Evolutionary conservation across 2,329 filamentous ascomycete genomes (phyloP).

Genomic region (Colletotrichum acutatum): DNA sequence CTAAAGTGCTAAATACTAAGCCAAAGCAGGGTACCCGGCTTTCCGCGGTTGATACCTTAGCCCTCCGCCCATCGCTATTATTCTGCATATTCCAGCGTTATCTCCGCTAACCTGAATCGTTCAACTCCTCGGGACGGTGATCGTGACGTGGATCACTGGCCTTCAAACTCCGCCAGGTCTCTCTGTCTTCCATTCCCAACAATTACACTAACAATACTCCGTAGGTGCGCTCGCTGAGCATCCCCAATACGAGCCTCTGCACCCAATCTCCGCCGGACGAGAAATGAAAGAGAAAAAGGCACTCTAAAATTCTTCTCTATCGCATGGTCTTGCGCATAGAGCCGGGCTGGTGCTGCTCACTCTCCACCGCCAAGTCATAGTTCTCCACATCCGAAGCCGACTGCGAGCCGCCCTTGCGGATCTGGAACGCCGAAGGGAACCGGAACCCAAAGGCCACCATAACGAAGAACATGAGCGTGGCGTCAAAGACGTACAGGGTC

Average conservation of each 20-base stretch:
- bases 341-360: background rate
- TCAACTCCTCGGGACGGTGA: background rate
- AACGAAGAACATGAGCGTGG: constrained; percentile 62
- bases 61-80: background rate
- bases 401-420: constrained; percentile 16
- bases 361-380: constrained; percentile 24
- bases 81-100: background rate
- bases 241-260: too few relatives aligned
- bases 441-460: constrained; percentile 52
- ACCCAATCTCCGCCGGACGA: too few relatives aligned
- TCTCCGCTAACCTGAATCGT: background rate
- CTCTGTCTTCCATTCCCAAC: background rate
- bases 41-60: background rate
- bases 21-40: background rate
- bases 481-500: constrained; percentile 70
- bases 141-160: background rate
- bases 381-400: constrained; percentile 22
- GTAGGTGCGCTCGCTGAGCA: too few relatives aligned
- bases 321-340: constrained; percentile 25
- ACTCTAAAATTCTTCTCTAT: background rate
- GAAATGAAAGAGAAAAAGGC: background rate
- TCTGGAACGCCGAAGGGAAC: constrained; percentile 33
- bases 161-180: background rate
- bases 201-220: background rate
- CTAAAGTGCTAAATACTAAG: too few relatives aligned